Conservation (phyloP, 176 grass and related monocot genomes). For the Musa beccarii region DNA sequence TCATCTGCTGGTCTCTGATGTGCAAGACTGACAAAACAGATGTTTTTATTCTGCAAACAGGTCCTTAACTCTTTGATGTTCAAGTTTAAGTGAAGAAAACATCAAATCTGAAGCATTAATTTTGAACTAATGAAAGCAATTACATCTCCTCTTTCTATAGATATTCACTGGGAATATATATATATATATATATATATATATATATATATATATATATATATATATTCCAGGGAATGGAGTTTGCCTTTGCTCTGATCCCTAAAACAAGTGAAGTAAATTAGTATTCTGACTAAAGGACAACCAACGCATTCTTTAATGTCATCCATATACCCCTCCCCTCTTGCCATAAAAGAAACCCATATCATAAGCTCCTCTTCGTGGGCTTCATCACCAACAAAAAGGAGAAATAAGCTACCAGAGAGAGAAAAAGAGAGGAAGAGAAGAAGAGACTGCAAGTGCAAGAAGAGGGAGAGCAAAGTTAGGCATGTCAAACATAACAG, state of each 20-base stretch:
- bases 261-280: background rate
- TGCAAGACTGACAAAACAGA: too few species aligned
- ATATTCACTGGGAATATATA: too few species aligned
- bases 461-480: too few species aligned
- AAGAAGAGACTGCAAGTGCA: background rate
- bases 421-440: background rate
- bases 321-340: background rate
- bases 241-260: background rate
- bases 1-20: too few species aligned
- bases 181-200: too few species aligned
- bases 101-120: too few species aligned
- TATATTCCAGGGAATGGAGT: background rate
- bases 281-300: background rate
- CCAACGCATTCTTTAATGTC: background rate
- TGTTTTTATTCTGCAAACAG: too few species aligned
- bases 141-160: too few species aligned
- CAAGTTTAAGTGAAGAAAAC: too few species aligned
- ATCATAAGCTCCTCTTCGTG: background rate
- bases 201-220: too few species aligned
- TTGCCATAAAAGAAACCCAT: background rate
- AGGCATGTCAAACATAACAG: slow-evolving; percentile 36
- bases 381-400: background rate
- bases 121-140: too few species aligned
- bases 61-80: too few species aligned
- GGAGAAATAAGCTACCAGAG: background rate